These are phyloP conservation scores for Coleophoma crateriformis DNA, from an alignment of 2,329 filamentous ascomycete genomes.

Conservation along the genomic window DNA sequence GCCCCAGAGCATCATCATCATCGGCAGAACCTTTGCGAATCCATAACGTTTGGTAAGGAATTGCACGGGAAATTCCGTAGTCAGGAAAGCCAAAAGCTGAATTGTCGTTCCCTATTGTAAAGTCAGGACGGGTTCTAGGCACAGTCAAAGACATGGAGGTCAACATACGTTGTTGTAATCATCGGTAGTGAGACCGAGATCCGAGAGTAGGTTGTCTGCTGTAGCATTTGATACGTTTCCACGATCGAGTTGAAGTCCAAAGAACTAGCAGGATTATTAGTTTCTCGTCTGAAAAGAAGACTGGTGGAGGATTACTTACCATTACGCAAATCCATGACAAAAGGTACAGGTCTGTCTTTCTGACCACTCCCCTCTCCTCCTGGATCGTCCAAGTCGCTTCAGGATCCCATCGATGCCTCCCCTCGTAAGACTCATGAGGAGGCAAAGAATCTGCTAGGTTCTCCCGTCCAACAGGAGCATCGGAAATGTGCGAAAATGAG, in stretches of 20 bases:
- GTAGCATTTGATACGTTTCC: conserved; percentile 58
- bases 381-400: conserved; percentile 46
- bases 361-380: conserved; percentile 50
- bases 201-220: conserved; percentile 55
- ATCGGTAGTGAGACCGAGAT: conserved; percentile 40
- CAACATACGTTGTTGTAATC: conserved; percentile 48
- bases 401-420: conserved; percentile 43
- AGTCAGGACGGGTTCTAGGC: too few species aligned
- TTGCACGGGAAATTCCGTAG: conserved; percentile 53
- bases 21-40: conserved; percentile 49
- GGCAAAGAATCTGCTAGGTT: conserved; percentile 21
- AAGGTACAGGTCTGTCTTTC: conserved; percentile 42
- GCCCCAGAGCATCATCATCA: conserved; percentile 45
- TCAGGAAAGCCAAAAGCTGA: conserved; percentile 47
- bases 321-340: conserved; percentile 38
- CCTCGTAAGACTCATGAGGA: conserved; percentile 37
- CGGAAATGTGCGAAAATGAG: conserved; percentile 9
- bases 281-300: conserved; percentile 28
- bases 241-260: conserved; percentile 57
- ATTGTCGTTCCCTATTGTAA: conserved; percentile 41
- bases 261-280: conserved; percentile 37
- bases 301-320: conserved; percentile 30
- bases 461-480: conserved; percentile 11
- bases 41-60: conserved; percentile 52
- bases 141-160: too few species aligned